phyloP scores from a whole-genome alignment of 352 stramenopile species.

The Globisporangium camurandrum region DNA sequence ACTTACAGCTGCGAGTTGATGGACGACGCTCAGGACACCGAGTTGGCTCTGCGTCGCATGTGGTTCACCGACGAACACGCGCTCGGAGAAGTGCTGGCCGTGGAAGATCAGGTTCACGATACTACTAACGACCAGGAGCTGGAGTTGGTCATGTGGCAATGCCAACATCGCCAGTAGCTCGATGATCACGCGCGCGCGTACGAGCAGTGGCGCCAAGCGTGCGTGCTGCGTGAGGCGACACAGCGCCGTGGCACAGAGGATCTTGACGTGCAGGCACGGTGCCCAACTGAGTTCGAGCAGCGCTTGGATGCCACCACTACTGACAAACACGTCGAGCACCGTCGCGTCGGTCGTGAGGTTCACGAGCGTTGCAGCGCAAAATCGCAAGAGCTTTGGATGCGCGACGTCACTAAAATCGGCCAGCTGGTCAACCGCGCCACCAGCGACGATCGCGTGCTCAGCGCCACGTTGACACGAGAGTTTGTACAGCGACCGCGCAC shows the following conservation, averaged over 20 bases:
- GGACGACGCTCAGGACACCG: constrained; percentile 57
- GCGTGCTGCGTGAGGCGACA: constrained; percentile 42
- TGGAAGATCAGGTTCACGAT: constrained; percentile 68
- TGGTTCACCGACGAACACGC: constrained; percentile 63
- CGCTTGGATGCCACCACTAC: constrained; percentile 41
- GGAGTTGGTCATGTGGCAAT: constrained; percentile 41
- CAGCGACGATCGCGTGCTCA: constrained; percentile 53
- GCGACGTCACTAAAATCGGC: constrained; percentile 68
- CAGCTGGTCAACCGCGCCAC: constrained; percentile 57
- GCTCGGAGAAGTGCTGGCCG: constrained; percentile 56
- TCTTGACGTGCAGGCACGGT: constrained; percentile 54
- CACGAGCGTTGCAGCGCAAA: constrained; percentile 50
- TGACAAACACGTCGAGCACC: constrained; percentile 42
- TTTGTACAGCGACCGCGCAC: constrained; percentile 72
- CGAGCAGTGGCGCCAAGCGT: constrained; percentile 24
- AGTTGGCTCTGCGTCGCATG: constrained; percentile 61
- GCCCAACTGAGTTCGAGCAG: constrained; percentile 70
- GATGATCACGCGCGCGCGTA: constrained; percentile 37
- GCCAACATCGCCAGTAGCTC: constrained; percentile 68
- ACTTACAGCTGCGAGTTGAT: constrained; percentile 26
- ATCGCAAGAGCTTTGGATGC: constrained; percentile 39
- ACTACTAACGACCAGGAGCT: constrained; percentile 51
- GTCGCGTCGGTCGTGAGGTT: constrained; percentile 48
- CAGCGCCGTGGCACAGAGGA: constrained; percentile 54
- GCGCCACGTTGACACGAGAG: constrained; percentile 50